Base-by-base conservation (phyloP, 768 basidiomycete genomes). In the Trametes meyenii region DNA sequence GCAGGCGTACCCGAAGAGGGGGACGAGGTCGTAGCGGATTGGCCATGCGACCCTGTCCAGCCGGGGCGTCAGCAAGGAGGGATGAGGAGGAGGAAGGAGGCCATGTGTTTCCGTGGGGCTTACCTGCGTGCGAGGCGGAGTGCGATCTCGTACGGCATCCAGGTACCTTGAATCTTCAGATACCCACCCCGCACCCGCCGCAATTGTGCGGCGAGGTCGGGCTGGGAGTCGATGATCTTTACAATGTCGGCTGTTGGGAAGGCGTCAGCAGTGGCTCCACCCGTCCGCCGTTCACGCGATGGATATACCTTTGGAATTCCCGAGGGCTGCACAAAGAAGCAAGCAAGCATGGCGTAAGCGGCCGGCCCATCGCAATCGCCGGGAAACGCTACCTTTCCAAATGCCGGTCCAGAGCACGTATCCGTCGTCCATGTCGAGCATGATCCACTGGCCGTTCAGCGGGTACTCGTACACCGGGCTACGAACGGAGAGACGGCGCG, bases 391-490 rank as follows among this genome's bases (percentile, higher is more conserved):
- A 62, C 92, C 92, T 81, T 95, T 95, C 93, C 93, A 95, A 55
- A 95, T 95, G 11, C 92, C 90, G 1, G 94, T 95, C 92, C 93
- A 95, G 17, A 94, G 79, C 60, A 95, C 88, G 72, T 92, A 94
- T 3, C 93, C 93, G 71, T 94, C 92, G 72, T 95, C 93, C 70
- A 92, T 89, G 77, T 95, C 93, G 85, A 94, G 92, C 93, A 95
- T 94, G 69, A 95, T 91, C 90, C 92, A 93, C 70, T 94, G 92
- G 21, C 88, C 89, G 64, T 92, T 92, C 58, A 95, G 79, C 1
- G 90, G 91, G 68, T 94, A 95, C 72, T 95, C 93, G 69, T 90
- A 94, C 12, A 95, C 93, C 13, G 92, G 91, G 56, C 92, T 81
- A 67, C 29, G 26, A 5, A 29, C 19, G 17, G 46, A 46, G 24